Percentiles rank a stretch among this genome's conserved stretches.
Conservation (phyloP, 2,329 filamentous ascomycete genomes). For the Cladophialophora carrionii region DNA sequence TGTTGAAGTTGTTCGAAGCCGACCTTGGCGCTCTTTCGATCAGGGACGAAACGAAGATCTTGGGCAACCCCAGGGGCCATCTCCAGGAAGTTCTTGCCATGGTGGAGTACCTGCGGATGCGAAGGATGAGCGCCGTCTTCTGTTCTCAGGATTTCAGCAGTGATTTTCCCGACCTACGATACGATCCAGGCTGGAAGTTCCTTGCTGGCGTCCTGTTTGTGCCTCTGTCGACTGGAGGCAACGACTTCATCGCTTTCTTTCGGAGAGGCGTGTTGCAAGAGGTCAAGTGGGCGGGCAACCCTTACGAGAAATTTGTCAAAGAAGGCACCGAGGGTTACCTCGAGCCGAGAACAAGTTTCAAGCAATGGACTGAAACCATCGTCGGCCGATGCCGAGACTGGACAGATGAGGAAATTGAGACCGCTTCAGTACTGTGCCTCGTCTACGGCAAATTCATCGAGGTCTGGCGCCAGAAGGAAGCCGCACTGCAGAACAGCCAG, state of each 20-base stretch:
- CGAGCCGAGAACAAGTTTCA: conserved; percentile 79
- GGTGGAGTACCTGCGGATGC: conserved; percentile 80
- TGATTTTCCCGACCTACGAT: conserved; percentile 81
- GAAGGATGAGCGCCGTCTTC: conserved; percentile 72
- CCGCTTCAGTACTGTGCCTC: conserved; percentile 80
- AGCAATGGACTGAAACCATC: conserved; percentile 78
- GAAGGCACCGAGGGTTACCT: conserved; percentile 74
- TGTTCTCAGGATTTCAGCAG: conserved; percentile 73
- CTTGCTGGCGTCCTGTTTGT: conserved; percentile 82
- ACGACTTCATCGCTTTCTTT: conserved; percentile 90
- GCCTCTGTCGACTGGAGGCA: conserved; percentile 72
- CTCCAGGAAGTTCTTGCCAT: conserved; percentile 82
- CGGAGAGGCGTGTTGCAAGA: conserved; percentile 74
- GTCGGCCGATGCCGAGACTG: conserved; percentile 83
- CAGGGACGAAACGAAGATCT: conserved; percentile 81
- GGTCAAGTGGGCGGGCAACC: conserved; percentile 85
- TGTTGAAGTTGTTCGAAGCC: conserved; percentile 81
- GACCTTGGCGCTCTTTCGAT: conserved; percentile 87
- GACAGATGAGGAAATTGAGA: conserved; percentile 87
- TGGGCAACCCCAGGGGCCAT: conserved; percentile 69
- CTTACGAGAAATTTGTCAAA: conserved; percentile 76
- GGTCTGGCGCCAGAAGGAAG: conserved; percentile 90
- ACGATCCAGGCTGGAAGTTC: conserved; percentile 75
- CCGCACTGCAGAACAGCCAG: conserved; percentile 77
- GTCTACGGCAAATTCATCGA: conserved; percentile 91